A percentile compares a stretch with the other conserved stretches of the same genome.
phyloP scores from a whole-genome alignment of 768 basidiomycete genomes.

The Cyclocybe aegerita region DNA sequence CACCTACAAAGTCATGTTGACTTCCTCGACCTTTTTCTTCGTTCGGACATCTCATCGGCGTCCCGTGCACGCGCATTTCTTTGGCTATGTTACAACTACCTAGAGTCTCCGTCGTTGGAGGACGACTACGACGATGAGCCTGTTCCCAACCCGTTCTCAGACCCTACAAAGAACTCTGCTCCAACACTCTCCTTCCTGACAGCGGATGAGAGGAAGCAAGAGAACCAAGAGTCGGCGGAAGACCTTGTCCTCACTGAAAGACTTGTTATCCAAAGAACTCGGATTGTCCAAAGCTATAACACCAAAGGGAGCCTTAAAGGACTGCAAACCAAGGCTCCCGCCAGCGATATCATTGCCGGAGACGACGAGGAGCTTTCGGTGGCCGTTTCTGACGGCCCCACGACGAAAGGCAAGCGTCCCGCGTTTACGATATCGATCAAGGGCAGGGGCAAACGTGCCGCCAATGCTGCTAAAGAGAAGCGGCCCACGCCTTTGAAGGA shows the following conservation, averaged over 20 bases:
- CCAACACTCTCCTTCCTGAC: conserved; percentile 40
- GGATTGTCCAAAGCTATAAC: conserved; percentile 28
- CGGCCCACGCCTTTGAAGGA: conserved; percentile 14
- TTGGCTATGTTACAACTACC: conserved; percentile 81
- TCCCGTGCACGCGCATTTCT: conserved; percentile 81
- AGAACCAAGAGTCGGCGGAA: conserved; percentile 48
- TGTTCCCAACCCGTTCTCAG: conserved; percentile 59
- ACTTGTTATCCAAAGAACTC: conserved; percentile 38
- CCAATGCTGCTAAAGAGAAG: conserved; percentile 15
- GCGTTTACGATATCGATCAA: conserved; percentile 14
- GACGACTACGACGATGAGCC: conserved; percentile 40
- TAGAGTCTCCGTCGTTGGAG: conserved; percentile 46
- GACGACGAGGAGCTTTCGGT: conserved; percentile 19
- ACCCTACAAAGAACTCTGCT: conserved; percentile 33
- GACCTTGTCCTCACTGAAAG: conserved; percentile 37
- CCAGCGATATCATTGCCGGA: conserved; percentile 17
- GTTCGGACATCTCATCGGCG: conserved; percentile 65
- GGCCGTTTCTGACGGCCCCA: conserved; percentile 14
- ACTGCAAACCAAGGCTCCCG: conserved; percentile 15
- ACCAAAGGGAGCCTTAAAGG: conserved; percentile 19
- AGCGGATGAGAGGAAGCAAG: conserved; percentile 34
- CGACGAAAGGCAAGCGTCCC: conserved; percentile 21
- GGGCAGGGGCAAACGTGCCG: conserved; percentile 23
- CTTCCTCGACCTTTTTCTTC: conserved; percentile 82
- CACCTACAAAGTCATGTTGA: conserved; percentile 76